phyloP scores from a whole-genome alignment of 495 filamentous ascomycete genomes.

The Aspergillus kassunensis region DNA sequence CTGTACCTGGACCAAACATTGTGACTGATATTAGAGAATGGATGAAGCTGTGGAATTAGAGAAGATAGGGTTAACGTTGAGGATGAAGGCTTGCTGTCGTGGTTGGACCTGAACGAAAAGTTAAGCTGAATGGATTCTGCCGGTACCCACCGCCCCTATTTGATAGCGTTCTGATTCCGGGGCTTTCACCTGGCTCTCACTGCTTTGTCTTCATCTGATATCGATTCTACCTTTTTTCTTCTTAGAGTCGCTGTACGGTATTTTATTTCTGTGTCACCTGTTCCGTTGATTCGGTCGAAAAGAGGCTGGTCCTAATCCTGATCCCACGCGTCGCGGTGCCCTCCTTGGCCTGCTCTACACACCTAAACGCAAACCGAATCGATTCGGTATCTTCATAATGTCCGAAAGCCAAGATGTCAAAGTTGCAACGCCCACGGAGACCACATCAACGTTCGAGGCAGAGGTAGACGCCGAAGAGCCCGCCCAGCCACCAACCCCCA shows the following conservation, averaged over 20 bases:
- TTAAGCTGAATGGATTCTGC: slow-evolving; percentile 9
- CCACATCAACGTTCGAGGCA: slow-evolving; percentile 18
- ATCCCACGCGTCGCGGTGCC: background rate
- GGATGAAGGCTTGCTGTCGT: background rate
- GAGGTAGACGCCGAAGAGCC: slow-evolving; percentile 21
- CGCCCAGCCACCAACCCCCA: slow-evolving; percentile 13
- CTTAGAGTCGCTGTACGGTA: no score
- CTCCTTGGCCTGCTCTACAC: no score
- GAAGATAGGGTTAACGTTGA: background rate
- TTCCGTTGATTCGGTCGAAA: background rate
- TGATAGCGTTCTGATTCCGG: background rate
- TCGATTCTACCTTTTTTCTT: background rate
- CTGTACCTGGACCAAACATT: slow-evolving; percentile 45
- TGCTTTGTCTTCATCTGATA: background rate
- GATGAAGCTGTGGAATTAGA: no score
- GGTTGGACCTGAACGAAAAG: background rate
- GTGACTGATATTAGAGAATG: slow-evolving; percentile 15
- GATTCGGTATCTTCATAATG: slow-evolving; percentile 25
- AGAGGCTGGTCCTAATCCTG: slow-evolving; percentile 4
- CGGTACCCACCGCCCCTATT: background rate
- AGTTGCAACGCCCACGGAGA: slow-evolving; percentile 20
- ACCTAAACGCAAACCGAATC: background rate
- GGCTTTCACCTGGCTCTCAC: slow-evolving; percentile 1
- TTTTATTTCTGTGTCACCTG: no score
- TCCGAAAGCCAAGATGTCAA: slow-evolving; percentile 38